Percentiles rank a stretch among this genome's conserved stretches.
phyloP scores from a whole-genome alignment of 345 rosid species.

The Heritiera fomes region DNA sequence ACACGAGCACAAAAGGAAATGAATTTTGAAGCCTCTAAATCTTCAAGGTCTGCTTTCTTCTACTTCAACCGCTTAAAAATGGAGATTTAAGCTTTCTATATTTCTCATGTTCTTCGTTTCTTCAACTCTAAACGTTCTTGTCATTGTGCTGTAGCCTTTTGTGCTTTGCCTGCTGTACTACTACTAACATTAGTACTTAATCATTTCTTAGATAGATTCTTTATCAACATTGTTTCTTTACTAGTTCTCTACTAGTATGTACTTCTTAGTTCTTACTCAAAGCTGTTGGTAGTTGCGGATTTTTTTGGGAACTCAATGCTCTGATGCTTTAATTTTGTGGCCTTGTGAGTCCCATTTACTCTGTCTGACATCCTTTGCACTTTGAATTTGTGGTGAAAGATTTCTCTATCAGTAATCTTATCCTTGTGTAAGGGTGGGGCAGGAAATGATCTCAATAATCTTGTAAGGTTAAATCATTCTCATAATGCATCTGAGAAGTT shows the following conservation, averaged over 20 bases:
- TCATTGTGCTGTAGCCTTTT: neutral
- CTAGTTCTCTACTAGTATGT: neutral
- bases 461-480: constrained; percentile 23
- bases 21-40: neutral
- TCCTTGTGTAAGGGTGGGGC: constrained; percentile 20
- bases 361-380: constrained; percentile 18
- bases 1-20: neutral
- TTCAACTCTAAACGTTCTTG: neutral
- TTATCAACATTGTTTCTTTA: neutral
- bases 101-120: neutral
- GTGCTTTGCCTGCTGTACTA: neutral
- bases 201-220: neutral
- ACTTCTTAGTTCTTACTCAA: neutral
- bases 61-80: neutral
- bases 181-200: neutral
- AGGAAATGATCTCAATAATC: constrained; percentile 15
- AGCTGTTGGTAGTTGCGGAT: neutral
- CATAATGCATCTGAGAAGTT: neutral
- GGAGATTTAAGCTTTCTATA: neutral
- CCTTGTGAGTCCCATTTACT: neutral
- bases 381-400: constrained; percentile 19
- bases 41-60: constrained; percentile 10
- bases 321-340: neutral
- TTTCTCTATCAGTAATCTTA: constrained; percentile 15
- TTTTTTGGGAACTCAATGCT: neutral